phyloP scores from a whole-genome alignment of 345 rosid species.

The Citrus australasica region DNA sequence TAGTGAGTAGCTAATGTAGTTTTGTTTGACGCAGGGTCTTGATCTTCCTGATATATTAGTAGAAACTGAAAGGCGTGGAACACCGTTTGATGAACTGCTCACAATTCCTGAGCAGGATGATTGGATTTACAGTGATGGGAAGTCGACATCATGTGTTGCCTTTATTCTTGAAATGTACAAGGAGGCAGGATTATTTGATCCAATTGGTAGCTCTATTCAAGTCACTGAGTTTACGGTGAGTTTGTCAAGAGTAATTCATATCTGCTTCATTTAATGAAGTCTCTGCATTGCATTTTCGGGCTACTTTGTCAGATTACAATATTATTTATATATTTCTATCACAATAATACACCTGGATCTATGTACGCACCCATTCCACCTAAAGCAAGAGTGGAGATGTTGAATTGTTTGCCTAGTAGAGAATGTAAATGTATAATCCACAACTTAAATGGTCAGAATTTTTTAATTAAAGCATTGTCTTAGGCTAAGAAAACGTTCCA shows the following conservation, averaged over 20 bases:
- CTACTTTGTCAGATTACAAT: neutral
- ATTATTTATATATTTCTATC: neutral
- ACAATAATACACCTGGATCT: neutral
- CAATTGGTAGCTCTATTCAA: constrained; percentile 60
- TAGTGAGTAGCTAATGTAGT: neutral
- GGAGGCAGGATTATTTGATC: constrained; percentile 88
- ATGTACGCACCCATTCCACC: neutral
- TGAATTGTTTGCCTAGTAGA: neutral
- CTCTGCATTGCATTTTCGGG: neutral
- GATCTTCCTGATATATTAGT: constrained; percentile 78
- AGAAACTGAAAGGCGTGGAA: constrained; percentile 82
- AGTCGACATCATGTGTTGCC: constrained; percentile 89
- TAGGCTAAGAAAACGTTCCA: neutral
- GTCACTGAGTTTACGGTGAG: constrained; percentile 97
- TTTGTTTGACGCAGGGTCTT: constrained; percentile 53
- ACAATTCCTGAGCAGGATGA: constrained; percentile 96
- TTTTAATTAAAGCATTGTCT: neutral
- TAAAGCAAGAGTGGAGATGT: neutral
- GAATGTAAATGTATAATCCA: neutral
- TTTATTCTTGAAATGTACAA: constrained; percentile 93
- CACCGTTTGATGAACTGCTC: constrained; percentile 78
- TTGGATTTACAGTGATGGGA: constrained; percentile 91
- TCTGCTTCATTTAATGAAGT: neutral
- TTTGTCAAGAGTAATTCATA: neutral
- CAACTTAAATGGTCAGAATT: neutral